Base-by-base conservation (phyloP, 352 stramenopile species). In the Thalassiosira mediterranea region DNA sequence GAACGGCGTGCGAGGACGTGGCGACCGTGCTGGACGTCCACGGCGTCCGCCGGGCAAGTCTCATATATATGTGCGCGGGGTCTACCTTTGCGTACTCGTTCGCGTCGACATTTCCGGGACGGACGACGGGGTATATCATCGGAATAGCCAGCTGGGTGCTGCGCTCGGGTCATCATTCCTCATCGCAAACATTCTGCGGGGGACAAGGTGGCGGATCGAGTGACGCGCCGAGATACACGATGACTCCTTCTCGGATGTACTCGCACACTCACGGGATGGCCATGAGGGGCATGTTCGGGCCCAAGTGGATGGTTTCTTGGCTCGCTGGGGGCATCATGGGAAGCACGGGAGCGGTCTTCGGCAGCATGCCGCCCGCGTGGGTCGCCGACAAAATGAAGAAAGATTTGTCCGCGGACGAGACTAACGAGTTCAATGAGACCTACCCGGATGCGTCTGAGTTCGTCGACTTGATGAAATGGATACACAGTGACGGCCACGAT, bases 41-140 rank as follows among this genome's bases (percentile, higher is more conserved):
- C 52, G 17, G 34, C 48, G 70, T 80, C 13, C 17, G 17, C 3
- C 56, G 56, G 48, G 25, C 58, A 23, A 63, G n/a, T 37, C 25
- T 80, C 1, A n/a, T 81, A 10, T 81, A 77, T 48, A 81, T 77
- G 72, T 81, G 72, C 58, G 72, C 72, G 4, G 72, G 72, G 25
- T 72, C 72, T 10, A 68, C 65, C 0, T 81, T 73, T 53, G 65
- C 57, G 2, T 77, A 77, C 58, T 73, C 46, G 1, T 81, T 81
- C 44, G 72, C 65, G 15, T 26, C 66, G 8, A 42, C 34, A n/a
- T 67, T 58, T 72, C 38, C 64, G 4, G 48, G 72, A 53, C 64
- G 72, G 8, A 68, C 65, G 1, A 81, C 72, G 17, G 72, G 72
- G 19, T 46, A 77, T 52, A 81, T 81, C 38, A 57, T 81, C 21